phyloP scores from a whole-genome alignment of 768 basidiomycete genomes.

The Mrakia hoshinonis region DNA sequence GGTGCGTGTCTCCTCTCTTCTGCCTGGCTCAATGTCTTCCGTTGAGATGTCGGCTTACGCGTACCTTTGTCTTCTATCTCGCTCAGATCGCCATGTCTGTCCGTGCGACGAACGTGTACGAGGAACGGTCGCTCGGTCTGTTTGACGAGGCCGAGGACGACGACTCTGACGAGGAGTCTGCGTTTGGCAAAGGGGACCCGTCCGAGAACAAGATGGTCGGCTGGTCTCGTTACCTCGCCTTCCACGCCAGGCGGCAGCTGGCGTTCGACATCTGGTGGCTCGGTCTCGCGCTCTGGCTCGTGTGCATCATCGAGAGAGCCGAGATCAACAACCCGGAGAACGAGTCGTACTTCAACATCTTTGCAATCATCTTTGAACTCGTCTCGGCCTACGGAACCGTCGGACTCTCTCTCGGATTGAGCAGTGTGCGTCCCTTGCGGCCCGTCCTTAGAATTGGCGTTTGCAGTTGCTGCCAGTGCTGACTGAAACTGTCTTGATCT shows the following conservation, averaged over 20 bases:
- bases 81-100: slow-evolving; percentile 49
- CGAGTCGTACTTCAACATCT: slow-evolving; percentile 71
- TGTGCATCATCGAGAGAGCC: slow-evolving; percentile 81
- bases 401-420: slow-evolving; percentile 80
- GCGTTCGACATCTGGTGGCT: slow-evolving; percentile 50
- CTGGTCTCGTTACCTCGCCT: slow-evolving; percentile 45
- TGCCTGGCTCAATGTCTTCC: background rate
- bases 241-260: slow-evolving; percentile 75
- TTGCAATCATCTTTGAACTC: slow-evolving; percentile 55
- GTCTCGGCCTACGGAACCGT: slow-evolving; percentile 55
- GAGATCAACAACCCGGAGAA: slow-evolving; percentile 52
- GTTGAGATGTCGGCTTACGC: background rate
- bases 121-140: slow-evolving; percentile 81
- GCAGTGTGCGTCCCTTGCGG: slow-evolving; percentile 50
- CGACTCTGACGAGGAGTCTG: slow-evolving; percentile 33
- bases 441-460: slow-evolving; percentile 22
- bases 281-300: slow-evolving; percentile 71
- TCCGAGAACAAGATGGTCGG: slow-evolving; percentile 29
- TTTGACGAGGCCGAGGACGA: slow-evolving; percentile 48
- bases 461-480: background rate
- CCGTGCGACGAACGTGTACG: slow-evolving; percentile 66
- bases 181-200: slow-evolving; percentile 31
- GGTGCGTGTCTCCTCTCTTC: background rate
- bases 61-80: background rate
- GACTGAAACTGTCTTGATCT: background rate